Evolutionary conservation across 2,329 filamentous ascomycete genomes (phyloP).

Genomic region (Fulvia fulva): DNA sequence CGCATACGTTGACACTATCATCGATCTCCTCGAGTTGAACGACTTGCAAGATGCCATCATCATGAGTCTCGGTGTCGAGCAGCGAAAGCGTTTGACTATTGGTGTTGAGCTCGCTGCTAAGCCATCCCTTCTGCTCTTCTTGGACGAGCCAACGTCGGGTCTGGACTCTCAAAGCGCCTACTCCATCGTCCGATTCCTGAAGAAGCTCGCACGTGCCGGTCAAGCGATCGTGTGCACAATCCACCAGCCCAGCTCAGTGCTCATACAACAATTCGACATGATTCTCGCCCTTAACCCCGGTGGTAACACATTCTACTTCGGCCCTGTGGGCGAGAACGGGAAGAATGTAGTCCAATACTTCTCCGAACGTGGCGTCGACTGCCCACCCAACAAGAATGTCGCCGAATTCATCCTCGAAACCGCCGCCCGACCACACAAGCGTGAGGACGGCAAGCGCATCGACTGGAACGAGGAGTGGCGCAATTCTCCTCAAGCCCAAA

Average conservation of each 20-base stretch:
- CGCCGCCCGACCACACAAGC: constrained; percentile 54
- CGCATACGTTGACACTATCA: constrained; percentile 63
- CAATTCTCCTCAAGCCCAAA: constrained; percentile 58
- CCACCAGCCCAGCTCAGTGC: constrained; percentile 65
- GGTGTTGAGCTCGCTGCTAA: constrained; percentile 70
- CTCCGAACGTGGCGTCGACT: constrained; percentile 59
- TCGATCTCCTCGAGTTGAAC: constrained; percentile 60
- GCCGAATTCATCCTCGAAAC: constrained; percentile 66
- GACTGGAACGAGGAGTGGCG: constrained; percentile 76
- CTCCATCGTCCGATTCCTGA: constrained; percentile 64
- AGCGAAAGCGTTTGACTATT: constrained; percentile 68
- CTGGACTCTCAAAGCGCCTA: constrained; percentile 67
- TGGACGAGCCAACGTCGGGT: constrained; percentile 69
- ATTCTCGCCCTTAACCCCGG: constrained; percentile 65
- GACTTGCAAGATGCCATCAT: constrained; percentile 66
- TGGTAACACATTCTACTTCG: constrained; percentile 71
- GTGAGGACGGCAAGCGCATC: constrained; percentile 52
- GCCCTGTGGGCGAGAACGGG: constrained; percentile 65
- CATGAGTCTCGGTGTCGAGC: constrained; percentile 61
- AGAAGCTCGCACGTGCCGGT: constrained; percentile 62
- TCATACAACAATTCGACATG: constrained; percentile 71
- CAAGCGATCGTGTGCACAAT: constrained; percentile 67
- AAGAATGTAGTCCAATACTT: constrained; percentile 65
- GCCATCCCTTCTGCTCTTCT: constrained; percentile 63
- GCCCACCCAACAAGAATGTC: constrained; percentile 63